Evolutionary conservation across 2,329 filamentous ascomycete genomes (phyloP).

Genomic region (Alternaria infectoria): DNA sequence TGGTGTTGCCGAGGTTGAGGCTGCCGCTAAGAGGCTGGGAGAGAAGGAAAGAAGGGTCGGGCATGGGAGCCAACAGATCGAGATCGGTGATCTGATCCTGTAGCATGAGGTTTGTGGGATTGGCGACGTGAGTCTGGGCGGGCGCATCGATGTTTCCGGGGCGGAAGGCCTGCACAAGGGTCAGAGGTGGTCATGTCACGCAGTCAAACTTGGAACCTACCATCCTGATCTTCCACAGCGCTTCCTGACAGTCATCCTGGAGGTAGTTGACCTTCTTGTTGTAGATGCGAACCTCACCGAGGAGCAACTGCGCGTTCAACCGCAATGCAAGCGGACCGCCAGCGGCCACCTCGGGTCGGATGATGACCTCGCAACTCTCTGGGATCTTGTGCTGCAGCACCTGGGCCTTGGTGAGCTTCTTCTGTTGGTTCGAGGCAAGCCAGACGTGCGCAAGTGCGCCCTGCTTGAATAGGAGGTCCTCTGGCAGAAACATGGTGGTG

Average conservation of each 20-base stretch:
- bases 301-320: conserved; percentile 88
- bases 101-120: conserved; percentile 84
- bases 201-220: conserved; percentile 55
- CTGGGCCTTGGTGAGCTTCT: conserved; percentile 96
- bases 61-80: conserved; percentile 78
- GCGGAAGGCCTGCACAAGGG: conserved; percentile 73
- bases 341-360: conserved; percentile 66
- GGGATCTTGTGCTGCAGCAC: conserved; percentile 94
- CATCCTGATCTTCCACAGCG: conserved; percentile 98
- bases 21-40: conserved; percentile 67
- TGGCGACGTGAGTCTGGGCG: conserved; percentile 74
- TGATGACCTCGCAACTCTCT: conserved; percentile 93
- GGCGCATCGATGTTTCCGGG: conserved; percentile 96
- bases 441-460: conserved; percentile 97
- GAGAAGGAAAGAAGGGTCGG: conserved; percentile 84
- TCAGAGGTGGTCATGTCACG: conserved; percentile 19
- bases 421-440: conserved; percentile 97
- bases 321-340: conserved; percentile 95
- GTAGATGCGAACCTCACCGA: conserved; percentile 97
- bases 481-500: conserved; percentile 89
- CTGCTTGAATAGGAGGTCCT: conserved; percentile 93
- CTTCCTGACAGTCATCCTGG: conserved; percentile 96
- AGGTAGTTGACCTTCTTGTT: conserved; percentile 96
- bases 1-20: conserved; percentile 49
- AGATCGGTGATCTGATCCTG: conserved; percentile 93